These are phyloP conservation scores for Gyromitra esculenta DNA, from an alignment of 2,329 filamentous ascomycete species.

Conservation along the genomic window DNA sequence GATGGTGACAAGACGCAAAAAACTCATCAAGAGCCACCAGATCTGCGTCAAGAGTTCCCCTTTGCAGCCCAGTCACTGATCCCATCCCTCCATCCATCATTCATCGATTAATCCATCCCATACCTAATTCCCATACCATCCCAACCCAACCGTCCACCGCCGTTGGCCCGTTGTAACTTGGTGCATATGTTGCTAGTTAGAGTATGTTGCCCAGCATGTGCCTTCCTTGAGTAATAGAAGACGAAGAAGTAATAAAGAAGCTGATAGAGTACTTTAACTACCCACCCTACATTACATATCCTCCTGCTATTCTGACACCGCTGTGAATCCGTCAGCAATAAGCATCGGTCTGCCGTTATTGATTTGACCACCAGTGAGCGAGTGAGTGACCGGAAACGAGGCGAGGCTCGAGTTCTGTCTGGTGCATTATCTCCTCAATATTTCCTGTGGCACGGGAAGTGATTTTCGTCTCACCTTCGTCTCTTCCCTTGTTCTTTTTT, in stretches of 20 bases:
- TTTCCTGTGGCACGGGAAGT: slow-evolving; percentile 43
- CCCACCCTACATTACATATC: slow-evolving; percentile 18
- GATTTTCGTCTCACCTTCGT: slow-evolving; percentile 48
- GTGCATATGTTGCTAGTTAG: slow-evolving; percentile 17
- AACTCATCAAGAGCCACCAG: slow-evolving; percentile 33
- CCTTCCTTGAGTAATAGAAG: slow-evolving; percentile 34
- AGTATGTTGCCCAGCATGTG: slow-evolving; percentile 25
- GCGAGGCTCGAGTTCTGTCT: slow-evolving; percentile 42
- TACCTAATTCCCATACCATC: slow-evolving; percentile 52
- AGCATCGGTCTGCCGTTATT: slow-evolving; percentile 42
- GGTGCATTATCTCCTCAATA: slow-evolving; percentile 45
- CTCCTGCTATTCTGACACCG: slow-evolving; percentile 37
- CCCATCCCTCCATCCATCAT: slow-evolving; percentile 49
- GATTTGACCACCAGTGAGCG: slow-evolving; percentile 27
- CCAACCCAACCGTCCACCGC: slow-evolving; percentile 46
- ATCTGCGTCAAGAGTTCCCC: slow-evolving; percentile 48
- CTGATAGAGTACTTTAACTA: slow-evolving; percentile 34
- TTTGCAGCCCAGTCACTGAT: slow-evolving; percentile 43
- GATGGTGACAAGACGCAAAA: slow-evolving; percentile 36
- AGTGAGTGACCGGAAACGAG: slow-evolving; percentile 19
- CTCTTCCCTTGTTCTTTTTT: slow-evolving; percentile 41
- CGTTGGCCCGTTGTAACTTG: slow-evolving; percentile 42
- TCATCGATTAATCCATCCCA: slow-evolving; percentile 52
- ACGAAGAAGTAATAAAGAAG: slow-evolving; percentile 21
- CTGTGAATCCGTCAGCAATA: slow-evolving; percentile 30